Conservation (phyloP, 345 rosid species). For the Populus nigra region DNA sequence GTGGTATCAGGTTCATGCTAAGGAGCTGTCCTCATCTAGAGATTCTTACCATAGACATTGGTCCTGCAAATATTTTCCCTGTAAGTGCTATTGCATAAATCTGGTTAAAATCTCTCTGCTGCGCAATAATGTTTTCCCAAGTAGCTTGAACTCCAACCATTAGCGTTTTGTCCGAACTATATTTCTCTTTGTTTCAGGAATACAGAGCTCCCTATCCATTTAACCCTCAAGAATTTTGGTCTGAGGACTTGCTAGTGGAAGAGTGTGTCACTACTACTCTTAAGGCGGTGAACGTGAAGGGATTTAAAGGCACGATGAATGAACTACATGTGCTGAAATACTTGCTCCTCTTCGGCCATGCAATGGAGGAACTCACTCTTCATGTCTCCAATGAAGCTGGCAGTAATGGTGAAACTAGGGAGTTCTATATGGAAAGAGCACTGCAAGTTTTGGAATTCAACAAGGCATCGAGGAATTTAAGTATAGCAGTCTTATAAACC, state of each 20-base stretch:
- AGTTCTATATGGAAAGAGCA: background rate
- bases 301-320: background rate
- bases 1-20: slow-evolving; percentile 41
- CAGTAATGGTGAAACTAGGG: background rate
- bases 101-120: background rate
- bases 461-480: background rate
- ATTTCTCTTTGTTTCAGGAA: background rate
- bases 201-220: background rate
- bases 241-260: background rate
- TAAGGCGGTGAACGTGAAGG: slow-evolving; percentile 6
- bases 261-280: background rate
- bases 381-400: background rate
- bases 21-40: slow-evolving; percentile 31
- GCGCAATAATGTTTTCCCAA: background rate
- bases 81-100: slow-evolving; percentile 18
- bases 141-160: background rate
- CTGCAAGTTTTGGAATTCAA: background rate
- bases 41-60: slow-evolving; percentile 37
- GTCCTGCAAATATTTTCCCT: slow-evolving; percentile 12
- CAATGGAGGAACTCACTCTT: background rate
- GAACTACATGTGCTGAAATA: background rate
- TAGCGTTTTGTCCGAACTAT: background rate
- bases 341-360: background rate
- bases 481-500: background rate
- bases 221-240: background rate